Evolutionary conservation across 768 basidiomycete species (phyloP).

Genomic region (Leucosporidium creatinivorum): DNA sequence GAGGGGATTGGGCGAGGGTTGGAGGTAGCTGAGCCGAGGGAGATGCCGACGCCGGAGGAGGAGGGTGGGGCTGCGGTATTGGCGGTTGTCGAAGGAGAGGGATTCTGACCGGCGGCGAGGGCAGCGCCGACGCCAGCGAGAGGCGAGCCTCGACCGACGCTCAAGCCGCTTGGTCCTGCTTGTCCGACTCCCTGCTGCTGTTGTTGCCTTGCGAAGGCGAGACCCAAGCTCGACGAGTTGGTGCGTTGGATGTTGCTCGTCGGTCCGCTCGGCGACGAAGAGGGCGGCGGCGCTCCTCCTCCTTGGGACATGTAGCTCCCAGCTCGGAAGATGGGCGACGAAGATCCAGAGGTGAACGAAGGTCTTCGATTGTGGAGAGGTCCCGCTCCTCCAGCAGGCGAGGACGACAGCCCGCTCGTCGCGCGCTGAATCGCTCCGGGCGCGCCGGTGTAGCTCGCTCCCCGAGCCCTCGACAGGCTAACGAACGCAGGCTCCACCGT

Average conservation of each 20-base stretch:
- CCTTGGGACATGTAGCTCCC: constrained; percentile 19
- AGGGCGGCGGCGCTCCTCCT: not conserved
- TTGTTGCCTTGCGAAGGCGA: no score
- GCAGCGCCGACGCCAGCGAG: no score
- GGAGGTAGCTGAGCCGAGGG: no score
- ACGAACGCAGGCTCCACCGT: constrained; percentile 31
- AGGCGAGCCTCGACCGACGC: no score
- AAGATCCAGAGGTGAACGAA: not conserved
- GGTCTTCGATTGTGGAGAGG: constrained; percentile 8
- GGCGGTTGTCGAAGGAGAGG: no score
- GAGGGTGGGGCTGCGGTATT: no score
- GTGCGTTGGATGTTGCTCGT: not conserved
- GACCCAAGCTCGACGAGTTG: no score
- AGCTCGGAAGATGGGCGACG: constrained; percentile 24
- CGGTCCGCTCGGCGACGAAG: not conserved
- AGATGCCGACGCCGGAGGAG: no score
- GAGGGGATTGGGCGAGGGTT: no score
- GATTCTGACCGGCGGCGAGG: no score
- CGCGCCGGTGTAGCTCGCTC: not conserved
- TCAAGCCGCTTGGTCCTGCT: no score
- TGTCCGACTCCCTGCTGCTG: no score
- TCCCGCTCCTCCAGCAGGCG: not conserved
- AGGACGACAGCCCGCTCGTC: constrained; percentile 12
- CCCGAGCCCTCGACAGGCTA: constrained; percentile 21
- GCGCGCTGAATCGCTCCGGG: not conserved